These are phyloP conservation scores for Astrothelium subdiscretum DNA, from an alignment of 495 filamentous ascomycete genomes.

Conservation along the genomic window DNA sequence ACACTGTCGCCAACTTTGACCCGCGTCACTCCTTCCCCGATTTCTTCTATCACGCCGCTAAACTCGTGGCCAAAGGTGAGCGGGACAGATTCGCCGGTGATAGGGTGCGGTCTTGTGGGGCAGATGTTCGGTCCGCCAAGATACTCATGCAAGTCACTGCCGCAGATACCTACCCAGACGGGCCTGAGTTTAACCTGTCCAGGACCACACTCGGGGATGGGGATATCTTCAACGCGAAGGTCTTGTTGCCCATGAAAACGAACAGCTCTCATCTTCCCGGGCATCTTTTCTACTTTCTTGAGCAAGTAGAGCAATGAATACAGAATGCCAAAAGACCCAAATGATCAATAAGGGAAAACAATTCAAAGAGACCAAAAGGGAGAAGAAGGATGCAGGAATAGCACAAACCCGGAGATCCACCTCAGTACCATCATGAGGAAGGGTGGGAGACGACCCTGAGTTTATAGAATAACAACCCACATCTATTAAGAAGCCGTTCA, in stretches of 20 bases:
- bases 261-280: slow-evolving; percentile 28
- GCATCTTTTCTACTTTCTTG: slow-evolving; percentile 10
- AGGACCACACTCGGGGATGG: slow-evolving; percentile 22
- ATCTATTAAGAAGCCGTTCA: neutral
- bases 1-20: slow-evolving; percentile 46
- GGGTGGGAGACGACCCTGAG: neutral
- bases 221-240: slow-evolving; percentile 28
- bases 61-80: slow-evolving; percentile 54
- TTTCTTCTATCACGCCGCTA: slow-evolving; percentile 45
- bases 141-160: slow-evolving; percentile 52
- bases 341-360: neutral
- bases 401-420: neutral
- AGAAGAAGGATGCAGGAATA: neutral
- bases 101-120: slow-evolving; percentile 44
- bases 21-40: slow-evolving; percentile 40
- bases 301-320: neutral
- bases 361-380: neutral
- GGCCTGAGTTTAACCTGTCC: slow-evolving; percentile 37
- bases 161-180: slow-evolving; percentile 48
- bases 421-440: neutral
- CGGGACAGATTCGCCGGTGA: slow-evolving; percentile 45
- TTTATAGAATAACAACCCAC: neutral
- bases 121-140: slow-evolving; percentile 40
- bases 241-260: slow-evolving; percentile 30
- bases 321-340: neutral